Conservation (phyloP, 352 stramenopile genomes). For the Phytophthora colocasiae region DNA sequence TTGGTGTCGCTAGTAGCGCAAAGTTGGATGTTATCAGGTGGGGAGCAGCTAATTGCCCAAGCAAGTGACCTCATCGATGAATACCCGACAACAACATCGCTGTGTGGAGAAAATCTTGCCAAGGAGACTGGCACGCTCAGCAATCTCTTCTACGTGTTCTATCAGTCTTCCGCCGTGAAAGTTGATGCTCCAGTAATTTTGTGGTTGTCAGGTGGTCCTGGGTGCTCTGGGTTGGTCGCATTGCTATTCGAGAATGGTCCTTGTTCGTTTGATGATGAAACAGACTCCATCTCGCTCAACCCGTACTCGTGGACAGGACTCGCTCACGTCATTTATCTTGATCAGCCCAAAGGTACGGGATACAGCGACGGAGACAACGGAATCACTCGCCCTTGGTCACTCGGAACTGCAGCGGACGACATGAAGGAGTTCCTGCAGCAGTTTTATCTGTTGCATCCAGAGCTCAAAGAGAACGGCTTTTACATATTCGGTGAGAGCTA, state of each 20-base stretch:
- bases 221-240: slow-evolving; percentile 94
- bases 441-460: slow-evolving; percentile 59
- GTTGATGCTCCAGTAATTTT: slow-evolving; percentile 88
- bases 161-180: slow-evolving; percentile 47
- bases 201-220: slow-evolving; percentile 97
- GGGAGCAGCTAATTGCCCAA: slow-evolving; percentile 22
- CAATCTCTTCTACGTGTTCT: slow-evolving; percentile 81
- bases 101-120: slow-evolving; percentile 71
- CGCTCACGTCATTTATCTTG: slow-evolving; percentile 97
- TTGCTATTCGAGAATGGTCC: slow-evolving; percentile 97
- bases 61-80: slow-evolving; percentile 38
- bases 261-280: slow-evolving; percentile 87
- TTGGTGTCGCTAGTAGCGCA: slow-evolving; percentile 7
- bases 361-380: slow-evolving; percentile 48
- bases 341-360: slow-evolving; percentile 92
- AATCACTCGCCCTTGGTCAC: slow-evolving; percentile 46
- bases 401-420: slow-evolving; percentile 51
- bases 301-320: slow-evolving; percentile 94
- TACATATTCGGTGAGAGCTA: slow-evolving; percentile 97
- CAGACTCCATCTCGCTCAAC: slow-evolving; percentile 78
- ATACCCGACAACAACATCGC: slow-evolving; percentile 34
- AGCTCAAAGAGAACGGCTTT: slow-evolving; percentile 66
- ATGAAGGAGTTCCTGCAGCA: slow-evolving; percentile 58
- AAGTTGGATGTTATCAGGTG: slow-evolving; percentile 10
- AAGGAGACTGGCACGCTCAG: slow-evolving; percentile 70